phyloP scores from a whole-genome alignment of 1,139 yeast genomes.

The Debaryomycetaceae sp. region DNA sequence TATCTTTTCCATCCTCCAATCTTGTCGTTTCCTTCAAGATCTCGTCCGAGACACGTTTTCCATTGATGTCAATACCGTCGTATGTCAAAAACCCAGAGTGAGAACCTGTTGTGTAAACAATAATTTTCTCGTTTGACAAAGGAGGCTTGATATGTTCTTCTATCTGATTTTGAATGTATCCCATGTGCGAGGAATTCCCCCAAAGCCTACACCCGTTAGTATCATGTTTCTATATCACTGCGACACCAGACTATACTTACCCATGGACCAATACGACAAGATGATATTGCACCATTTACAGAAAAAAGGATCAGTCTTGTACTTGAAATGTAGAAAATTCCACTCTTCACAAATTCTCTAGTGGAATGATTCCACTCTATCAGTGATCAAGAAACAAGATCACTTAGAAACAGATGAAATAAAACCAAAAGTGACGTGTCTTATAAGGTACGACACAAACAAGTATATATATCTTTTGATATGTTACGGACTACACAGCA shows the following conservation, averaged over 20 bases:
- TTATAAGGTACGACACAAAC: too few species aligned
- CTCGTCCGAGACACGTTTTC: constrained; percentile 70
- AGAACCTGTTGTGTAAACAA: constrained; percentile 56
- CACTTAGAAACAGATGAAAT: too few species aligned
- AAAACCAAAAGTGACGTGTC: too few species aligned
- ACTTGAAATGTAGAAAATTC: too few species aligned
- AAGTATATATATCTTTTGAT: too few species aligned
- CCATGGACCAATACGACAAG: constrained; percentile 77
- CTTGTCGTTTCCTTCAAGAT: constrained; percentile 44
- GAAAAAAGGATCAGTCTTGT: too few species aligned
- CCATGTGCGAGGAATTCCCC: constrained; percentile 72
- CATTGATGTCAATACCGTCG: constrained; percentile 86
- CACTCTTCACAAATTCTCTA: too few species aligned
- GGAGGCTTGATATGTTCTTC: constrained; percentile 34
- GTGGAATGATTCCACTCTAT: too few species aligned
- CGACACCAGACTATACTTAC: constrained; percentile 23
- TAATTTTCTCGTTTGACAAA: constrained; percentile 18
- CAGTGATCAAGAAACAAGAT: too few species aligned
- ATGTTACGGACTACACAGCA: too few species aligned
- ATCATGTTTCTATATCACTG: background rate
- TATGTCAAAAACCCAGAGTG: constrained; percentile 71
- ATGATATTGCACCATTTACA: constrained; percentile 37
- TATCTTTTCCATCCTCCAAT: constrained; percentile 18
- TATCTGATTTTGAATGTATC: constrained; percentile 49
- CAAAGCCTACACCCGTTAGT: constrained; percentile 47